Evolutionary conservation across 345 rosid species (phyloP).

Genomic region (Excoecaria agallocha): DNA sequence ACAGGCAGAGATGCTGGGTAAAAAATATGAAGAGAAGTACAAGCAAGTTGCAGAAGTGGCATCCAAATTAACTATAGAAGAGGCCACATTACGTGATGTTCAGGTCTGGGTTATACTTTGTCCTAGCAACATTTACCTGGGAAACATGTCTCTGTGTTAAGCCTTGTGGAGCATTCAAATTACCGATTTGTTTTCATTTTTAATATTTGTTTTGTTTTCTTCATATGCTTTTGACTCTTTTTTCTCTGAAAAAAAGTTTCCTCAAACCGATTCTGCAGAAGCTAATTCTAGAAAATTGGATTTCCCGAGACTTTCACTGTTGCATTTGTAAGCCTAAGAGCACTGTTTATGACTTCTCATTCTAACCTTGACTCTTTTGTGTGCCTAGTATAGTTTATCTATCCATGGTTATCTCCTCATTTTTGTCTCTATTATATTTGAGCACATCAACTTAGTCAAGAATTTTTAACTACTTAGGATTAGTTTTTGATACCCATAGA

Average conservation of each 20-base stretch:
- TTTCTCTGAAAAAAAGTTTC: too few species aligned
- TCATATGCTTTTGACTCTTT: not conserved
- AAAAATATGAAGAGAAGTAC: slow-evolving; percentile 96
- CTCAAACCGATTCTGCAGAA: too few species aligned
- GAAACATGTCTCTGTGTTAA: not conserved
- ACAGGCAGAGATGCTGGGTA: slow-evolving; percentile 83
- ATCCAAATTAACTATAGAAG: slow-evolving; percentile 90
- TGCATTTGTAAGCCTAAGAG: not conserved
- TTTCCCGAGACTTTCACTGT: too few species aligned
- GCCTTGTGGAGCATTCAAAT: not conserved
- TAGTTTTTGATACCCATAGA: not conserved
- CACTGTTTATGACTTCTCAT: not conserved
- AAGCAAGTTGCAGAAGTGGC: slow-evolving; percentile 95
- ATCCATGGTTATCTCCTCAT: not conserved
- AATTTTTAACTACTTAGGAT: not conserved
- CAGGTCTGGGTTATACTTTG: slow-evolving; percentile 49
- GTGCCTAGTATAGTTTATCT: too few species aligned
- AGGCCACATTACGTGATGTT: slow-evolving; percentile 86
- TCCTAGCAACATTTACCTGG: not conserved
- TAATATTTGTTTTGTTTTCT: not conserved
- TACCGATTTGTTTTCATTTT: too few species aligned
- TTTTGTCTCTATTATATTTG: not conserved
- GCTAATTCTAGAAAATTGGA: too few species aligned
- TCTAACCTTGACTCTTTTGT: not conserved
- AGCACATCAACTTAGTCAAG: not conserved